Conservation (phyloP, 2,329 filamentous ascomycete species). For the Penicillium sp. region DNA sequence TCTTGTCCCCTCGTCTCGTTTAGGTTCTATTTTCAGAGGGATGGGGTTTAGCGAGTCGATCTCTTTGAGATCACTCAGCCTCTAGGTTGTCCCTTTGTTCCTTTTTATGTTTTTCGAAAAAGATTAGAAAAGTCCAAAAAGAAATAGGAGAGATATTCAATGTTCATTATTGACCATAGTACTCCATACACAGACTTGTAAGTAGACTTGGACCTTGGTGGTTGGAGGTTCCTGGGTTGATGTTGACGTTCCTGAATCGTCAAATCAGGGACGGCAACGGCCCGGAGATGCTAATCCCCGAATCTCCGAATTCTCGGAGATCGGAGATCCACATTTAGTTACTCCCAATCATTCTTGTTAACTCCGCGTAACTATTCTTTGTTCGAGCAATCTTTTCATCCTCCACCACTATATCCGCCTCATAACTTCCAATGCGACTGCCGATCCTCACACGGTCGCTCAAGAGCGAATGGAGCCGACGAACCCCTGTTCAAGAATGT, state of each 20-base stretch:
- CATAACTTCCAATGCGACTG: slow-evolving; percentile 15
- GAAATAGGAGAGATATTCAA: no score
- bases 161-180: no score
- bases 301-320: slow-evolving; percentile 19
- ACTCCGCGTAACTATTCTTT: background rate
- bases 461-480: slow-evolving; percentile 14
- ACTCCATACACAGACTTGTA: no score
- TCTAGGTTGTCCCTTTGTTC: background rate
- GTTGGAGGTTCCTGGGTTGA: no score
- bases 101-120: no score
- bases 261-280: slow-evolving; percentile 4
- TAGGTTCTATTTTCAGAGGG: no score
- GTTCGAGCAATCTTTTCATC: background rate
- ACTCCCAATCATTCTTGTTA: no score
- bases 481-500: slow-evolving; percentile 2
- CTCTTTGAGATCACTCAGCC: no score
- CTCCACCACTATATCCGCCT: background rate
- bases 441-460: slow-evolving; percentile 15
- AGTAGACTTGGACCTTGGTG: no score
- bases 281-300: slow-evolving; percentile 11
- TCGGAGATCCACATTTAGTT: slow-evolving; percentile 14
- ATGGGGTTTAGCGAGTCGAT: no score
- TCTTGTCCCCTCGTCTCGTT: background rate
- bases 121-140: no score
- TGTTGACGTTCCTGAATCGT: no score